These are phyloP conservation scores for Diaporthe capsici DNA, from an alignment of 2,329 filamentous ascomycete species.

Conservation along the genomic window DNA sequence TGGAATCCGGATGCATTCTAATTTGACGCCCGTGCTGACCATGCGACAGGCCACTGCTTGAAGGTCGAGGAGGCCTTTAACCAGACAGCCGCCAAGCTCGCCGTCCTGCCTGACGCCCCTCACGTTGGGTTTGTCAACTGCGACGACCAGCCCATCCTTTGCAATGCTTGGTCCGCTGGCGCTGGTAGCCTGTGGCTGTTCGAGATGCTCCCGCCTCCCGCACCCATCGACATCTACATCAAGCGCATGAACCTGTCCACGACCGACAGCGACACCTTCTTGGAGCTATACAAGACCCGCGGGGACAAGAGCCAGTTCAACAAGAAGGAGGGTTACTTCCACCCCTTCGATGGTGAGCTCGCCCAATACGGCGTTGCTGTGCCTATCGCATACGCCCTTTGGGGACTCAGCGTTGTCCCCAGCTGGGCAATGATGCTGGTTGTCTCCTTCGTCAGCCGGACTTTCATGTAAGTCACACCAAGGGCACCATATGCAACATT, in stretches of 20 bases:
- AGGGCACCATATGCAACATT: conserved; percentile 32
- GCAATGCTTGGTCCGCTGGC: conserved; percentile 79
- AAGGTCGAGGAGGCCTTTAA: conserved; percentile 76
- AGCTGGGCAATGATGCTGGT: conserved; percentile 85
- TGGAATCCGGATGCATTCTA: background rate
- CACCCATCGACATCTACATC: conserved; percentile 74
- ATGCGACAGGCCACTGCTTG: conserved; percentile 71
- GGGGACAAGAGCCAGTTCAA: conserved; percentile 56
- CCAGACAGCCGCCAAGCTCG: conserved; percentile 75
- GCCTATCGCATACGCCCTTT: conserved; percentile 77
- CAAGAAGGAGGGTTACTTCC: conserved; percentile 75
- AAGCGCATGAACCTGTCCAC: conserved; percentile 79
- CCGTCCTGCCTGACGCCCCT: conserved; percentile 71
- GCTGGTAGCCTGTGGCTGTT: conserved; percentile 78
- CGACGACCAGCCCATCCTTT: conserved; percentile 80
- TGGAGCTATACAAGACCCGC: conserved; percentile 71
- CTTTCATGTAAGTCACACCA: conserved; percentile 76
- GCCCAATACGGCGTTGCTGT: conserved; percentile 73
- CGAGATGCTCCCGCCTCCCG: conserved; percentile 74
- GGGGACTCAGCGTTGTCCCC: conserved; percentile 75
- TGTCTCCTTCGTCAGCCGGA: conserved; percentile 80
- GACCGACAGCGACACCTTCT: conserved; percentile 74
- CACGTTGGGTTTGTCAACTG: conserved; percentile 81
- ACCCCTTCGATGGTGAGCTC: conserved; percentile 80
- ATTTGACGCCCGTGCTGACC: conserved; percentile 39